A percentile compares a stretch with the other conserved stretches of the same genome.
These are phyloP conservation scores for Kwoniella heveanensis DNA, from an alignment of 768 basidiomycete genomes.

Conservation along the genomic window DNA sequence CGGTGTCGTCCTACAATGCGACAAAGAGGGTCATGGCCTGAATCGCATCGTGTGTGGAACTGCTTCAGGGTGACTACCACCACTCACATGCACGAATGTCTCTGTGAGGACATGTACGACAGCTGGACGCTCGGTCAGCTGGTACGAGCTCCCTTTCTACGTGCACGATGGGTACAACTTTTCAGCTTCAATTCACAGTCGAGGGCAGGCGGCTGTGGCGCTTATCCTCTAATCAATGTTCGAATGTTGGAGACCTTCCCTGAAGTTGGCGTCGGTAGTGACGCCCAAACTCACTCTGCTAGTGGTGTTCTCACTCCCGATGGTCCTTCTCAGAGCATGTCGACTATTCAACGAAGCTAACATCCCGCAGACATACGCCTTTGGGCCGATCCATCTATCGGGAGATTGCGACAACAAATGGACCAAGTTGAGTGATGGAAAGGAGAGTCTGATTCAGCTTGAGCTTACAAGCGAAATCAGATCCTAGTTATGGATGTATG, in stretches of 20 bases:
- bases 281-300: constrained; percentile 12
- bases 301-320: constrained; percentile 1
- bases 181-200: background rate
- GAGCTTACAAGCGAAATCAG: no score
- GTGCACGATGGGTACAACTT: background rate
- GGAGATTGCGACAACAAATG: background rate
- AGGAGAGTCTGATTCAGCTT: no score
- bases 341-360: constrained; percentile 18
- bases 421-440: no score
- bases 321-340: constrained; percentile 2
- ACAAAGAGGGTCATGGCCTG: no score
- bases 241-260: no score
- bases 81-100: constrained; percentile 14
- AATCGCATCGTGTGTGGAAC: no score
- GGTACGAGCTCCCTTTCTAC: background rate
- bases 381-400: constrained; percentile 7
- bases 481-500: no score
- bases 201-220: no score
- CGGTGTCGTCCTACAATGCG: background rate
- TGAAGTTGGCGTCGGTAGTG: no score
- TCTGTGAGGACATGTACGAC: constrained; percentile 12
- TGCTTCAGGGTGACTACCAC: no score
- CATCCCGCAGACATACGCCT: constrained; percentile 15
- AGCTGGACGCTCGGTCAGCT: background rate
- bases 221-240: no score